Evolutionary conservation across 2,329 filamentous ascomycete genomes (phyloP).

Genomic region (Chaetomium olivaceum): DNA sequence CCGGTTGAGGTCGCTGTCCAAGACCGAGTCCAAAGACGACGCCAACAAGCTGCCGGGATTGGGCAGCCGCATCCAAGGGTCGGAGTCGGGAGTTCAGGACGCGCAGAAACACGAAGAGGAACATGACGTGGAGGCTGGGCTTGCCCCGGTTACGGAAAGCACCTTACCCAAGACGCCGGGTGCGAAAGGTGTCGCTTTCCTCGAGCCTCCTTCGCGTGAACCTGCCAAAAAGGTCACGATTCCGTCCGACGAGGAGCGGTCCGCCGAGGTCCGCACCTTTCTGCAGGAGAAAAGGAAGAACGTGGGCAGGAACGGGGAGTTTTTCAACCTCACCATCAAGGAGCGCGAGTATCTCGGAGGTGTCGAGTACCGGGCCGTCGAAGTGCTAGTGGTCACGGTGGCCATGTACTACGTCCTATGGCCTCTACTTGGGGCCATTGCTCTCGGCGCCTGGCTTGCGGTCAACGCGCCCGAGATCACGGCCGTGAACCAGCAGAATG

Average conservation of each 20-base stretch:
- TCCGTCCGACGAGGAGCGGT: neutral
- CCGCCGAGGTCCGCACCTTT: conserved; percentile 4
- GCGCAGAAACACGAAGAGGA: neutral
- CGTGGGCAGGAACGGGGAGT: conserved; percentile 56
- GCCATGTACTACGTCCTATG: conserved; percentile 61
- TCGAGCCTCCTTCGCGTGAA: conserved; percentile 16
- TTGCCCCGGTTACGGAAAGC: conserved; percentile 1
- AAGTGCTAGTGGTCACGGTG: conserved; percentile 59
- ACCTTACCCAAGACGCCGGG: neutral
- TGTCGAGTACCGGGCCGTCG: conserved; percentile 65
- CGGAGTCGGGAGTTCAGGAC: neutral
- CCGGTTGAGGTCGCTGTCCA: conserved; percentile 15
- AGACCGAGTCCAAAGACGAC: conserved; percentile 1
- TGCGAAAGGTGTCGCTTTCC: conserved; percentile 27
- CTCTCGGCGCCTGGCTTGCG: conserved; percentile 61
- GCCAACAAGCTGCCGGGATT: neutral
- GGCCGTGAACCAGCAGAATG: conserved; percentile 57
- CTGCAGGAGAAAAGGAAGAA: conserved; percentile 34
- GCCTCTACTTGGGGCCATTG: conserved; percentile 59
- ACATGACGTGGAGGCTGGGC: conserved; percentile 14
- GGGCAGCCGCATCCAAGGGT: conserved; percentile 1
- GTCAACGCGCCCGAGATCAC: conserved; percentile 52
- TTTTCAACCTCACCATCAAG: conserved; percentile 53
- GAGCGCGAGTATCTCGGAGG: conserved; percentile 62
- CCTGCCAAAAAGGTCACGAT: neutral